phyloP scores from a whole-genome alignment of 768 basidiomycete genomes.

The Boletus vermiculosoides region DNA sequence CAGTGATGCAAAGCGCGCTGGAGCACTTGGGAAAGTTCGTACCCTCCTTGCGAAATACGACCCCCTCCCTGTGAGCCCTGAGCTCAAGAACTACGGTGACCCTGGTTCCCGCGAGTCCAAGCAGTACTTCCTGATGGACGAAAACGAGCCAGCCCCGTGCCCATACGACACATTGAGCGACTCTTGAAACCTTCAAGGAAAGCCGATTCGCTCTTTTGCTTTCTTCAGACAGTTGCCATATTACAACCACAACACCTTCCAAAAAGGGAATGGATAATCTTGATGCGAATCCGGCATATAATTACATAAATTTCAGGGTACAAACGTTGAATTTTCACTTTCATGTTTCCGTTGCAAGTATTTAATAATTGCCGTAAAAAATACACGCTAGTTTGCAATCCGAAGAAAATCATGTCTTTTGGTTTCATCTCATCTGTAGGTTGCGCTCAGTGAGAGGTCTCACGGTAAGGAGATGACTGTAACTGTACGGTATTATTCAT shows the following conservation, averaged over 20 bases:
- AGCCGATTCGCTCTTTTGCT: background rate
- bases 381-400: background rate
- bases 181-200: slow-evolving; percentile 6
- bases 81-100: slow-evolving; percentile 19
- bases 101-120: slow-evolving; percentile 19
- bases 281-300: background rate
- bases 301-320: background rate
- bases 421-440: background rate
- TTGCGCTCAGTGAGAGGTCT: background rate
- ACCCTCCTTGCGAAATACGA: too few relatives aligned
- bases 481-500: too few relatives aligned
- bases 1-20: too few relatives aligned
- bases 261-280: background rate
- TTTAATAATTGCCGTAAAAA: background rate
- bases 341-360: background rate
- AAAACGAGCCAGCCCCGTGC: slow-evolving; percentile 19
- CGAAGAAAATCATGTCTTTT: too few relatives aligned
- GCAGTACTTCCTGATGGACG: slow-evolving; percentile 24
- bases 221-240: background rate
- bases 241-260: slow-evolving; percentile 5
- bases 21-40: too few relatives aligned
- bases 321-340: background rate
- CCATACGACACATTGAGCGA: slow-evolving; percentile 13
- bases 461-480: too few relatives aligned
- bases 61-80: slow-evolving; percentile 15